These are phyloP conservation scores for Flaveria ramosissima DNA, from an alignment of 129 eudicot species.

Conservation along the genomic window DNA sequence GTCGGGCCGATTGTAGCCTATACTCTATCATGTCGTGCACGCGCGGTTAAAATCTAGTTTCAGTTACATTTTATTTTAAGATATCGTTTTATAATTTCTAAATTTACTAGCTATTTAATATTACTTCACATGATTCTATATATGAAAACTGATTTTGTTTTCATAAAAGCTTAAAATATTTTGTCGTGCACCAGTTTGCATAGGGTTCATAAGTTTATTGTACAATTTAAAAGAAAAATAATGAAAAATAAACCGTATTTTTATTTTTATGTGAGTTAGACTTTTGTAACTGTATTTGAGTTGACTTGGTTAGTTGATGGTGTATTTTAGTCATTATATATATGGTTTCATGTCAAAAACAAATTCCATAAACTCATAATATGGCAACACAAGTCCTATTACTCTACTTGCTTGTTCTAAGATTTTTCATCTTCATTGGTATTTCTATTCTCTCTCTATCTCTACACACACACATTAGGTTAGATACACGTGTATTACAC, in stretches of 20 bases:
- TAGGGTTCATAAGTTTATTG: neutral
- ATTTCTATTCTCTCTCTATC: neutral
- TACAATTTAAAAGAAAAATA: neutral
- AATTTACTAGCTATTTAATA: too few relatives aligned
- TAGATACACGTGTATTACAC: too few relatives aligned
- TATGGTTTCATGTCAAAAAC: slow-evolving; percentile 15
- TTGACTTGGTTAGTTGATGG: slow-evolving; percentile 6
- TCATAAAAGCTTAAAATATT: neutral
- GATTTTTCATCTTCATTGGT: slow-evolving; percentile 12
- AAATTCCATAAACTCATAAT: slow-evolving; percentile 1
- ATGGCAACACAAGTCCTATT: neutral
- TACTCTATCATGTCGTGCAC: too few relatives aligned
- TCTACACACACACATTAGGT: neutral
- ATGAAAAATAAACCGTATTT: neutral
- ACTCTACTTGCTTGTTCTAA: slow-evolving; percentile 4
- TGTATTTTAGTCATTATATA: neutral
- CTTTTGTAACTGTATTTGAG: neutral
- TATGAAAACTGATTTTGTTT: neutral
- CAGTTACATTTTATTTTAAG: too few relatives aligned
- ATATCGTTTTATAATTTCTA: too few relatives aligned
- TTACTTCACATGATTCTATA: too few relatives aligned
- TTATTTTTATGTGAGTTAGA: neutral
- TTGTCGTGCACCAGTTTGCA: neutral
- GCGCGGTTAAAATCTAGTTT: too few relatives aligned
- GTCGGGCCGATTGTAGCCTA: too few relatives aligned